Base-by-base conservation (phyloP, 2,329 filamentous ascomycete genomes). In the Claviceps quebecensis region DNA sequence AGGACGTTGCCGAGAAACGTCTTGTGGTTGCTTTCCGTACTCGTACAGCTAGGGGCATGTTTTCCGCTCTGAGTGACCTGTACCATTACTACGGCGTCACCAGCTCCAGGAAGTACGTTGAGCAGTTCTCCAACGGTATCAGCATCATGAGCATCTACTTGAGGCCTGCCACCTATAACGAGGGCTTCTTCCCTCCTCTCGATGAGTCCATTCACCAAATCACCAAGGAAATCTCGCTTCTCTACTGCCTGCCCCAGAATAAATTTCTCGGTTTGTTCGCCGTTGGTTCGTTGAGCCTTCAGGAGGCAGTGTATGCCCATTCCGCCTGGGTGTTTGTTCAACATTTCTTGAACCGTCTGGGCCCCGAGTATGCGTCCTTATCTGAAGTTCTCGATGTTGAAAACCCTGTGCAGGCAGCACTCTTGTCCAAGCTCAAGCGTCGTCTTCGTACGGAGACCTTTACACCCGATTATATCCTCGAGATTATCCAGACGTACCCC, bases 71-170 rank as follows among this genome's bases (percentile, higher is more conserved):
- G 60, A 95, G 87, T 57, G 90, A 97, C 67, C 75, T 98, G 39
- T 98, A 98, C 73, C 93, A 98, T 72, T 97, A 96, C 78, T 98
- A 98, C 64, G 91, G 93, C 44, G 79, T 97, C 55, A 98, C 93
- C 2, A 95, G 87, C 63, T 93, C 93, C 29, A 80, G 93, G 60
- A 98, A 98, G 73, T 98, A 98, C 64, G 86, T 98, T 47, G 87
- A 98, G 71, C 93, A 97, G 71, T 98, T 98, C 75, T 93, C 90
- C 63, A 98, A 98, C 68, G 93, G 93, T 55, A 94, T 96, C 66
- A 95, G 88, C 14, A 86, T 97, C 68, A 95, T 97, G 77, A 96
- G 89, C 59, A 80, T 96, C 56, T 98, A 98, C 69, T 77, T 98
- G 54, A 84, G 85, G 58, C 89, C 87, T 22, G 77, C 85, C 17